These are phyloP conservation scores for Fomitopsis serialis DNA, from an alignment of 768 basidiomycete genomes.

Conservation along the genomic window DNA sequence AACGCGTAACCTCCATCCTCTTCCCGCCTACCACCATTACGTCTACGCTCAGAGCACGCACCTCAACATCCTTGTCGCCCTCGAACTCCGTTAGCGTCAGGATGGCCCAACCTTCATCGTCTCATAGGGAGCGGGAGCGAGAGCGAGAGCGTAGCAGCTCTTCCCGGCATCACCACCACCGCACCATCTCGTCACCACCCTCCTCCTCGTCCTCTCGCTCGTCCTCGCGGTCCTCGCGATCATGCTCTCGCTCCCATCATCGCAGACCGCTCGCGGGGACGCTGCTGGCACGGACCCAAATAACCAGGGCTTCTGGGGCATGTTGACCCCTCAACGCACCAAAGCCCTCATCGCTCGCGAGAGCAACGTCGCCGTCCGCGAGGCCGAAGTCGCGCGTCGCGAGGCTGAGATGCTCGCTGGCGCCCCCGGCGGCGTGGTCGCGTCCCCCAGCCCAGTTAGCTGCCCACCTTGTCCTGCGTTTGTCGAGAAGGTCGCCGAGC, in stretches of 20 bases:
- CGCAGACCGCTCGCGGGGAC: conserved; percentile 25
- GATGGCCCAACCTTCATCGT: conserved; percentile 87
- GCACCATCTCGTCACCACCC: conserved; percentile 86
- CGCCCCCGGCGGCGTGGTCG: conserved; percentile 73
- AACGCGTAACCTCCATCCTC: conserved; percentile 19
- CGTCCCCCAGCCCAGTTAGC: conserved; percentile 41
- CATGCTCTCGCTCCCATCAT: conserved; percentile 79
- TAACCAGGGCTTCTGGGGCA: conserved; percentile 58
- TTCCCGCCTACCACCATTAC: conserved; percentile 41
- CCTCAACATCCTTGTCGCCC: conserved; percentile 76
- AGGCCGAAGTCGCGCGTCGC: conserved; percentile 84
- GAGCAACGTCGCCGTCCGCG: conserved; percentile 72
- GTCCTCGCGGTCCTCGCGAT: conserved; percentile 85
- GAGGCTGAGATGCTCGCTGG: conserved; percentile 83
- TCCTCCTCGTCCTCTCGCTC: conserved; percentile 80
- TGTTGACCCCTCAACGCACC: conserved; percentile 77
- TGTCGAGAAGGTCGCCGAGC: conserved; percentile 51
- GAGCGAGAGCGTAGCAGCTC: conserved; percentile 50
- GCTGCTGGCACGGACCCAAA: conserved; percentile 31
- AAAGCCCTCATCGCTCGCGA: conserved; percentile 79
- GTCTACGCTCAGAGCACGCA: conserved; percentile 56
- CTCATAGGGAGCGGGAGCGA: conserved; percentile 60
- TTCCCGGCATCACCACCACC: conserved; percentile 68
- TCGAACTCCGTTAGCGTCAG: conserved; percentile 60
- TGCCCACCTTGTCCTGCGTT: conserved; percentile 57